These are phyloP conservation scores for Aspergillus sp. DNA, from an alignment of 2,329 filamentous ascomycete genomes.

Conservation along the genomic window DNA sequence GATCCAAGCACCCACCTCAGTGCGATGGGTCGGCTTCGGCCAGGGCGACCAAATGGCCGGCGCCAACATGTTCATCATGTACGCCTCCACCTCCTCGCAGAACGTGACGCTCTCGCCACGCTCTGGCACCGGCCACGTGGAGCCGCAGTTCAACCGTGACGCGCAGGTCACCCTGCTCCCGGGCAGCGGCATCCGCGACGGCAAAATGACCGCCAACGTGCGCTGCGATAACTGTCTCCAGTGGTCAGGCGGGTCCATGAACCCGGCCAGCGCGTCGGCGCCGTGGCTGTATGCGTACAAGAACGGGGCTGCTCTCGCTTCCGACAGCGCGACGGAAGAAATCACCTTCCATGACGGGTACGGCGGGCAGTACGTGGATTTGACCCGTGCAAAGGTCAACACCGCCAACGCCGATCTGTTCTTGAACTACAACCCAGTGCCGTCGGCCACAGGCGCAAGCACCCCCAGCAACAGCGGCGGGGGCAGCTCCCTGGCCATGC, in stretches of 20 bases:
- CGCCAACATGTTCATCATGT: slow-evolving; percentile 62
- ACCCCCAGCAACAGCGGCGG: too few relatives aligned
- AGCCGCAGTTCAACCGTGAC: slow-evolving; percentile 47
- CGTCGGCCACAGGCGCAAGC: slow-evolving; percentile 1
- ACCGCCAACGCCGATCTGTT: slow-evolving; percentile 17
- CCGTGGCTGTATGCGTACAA: slow-evolving; percentile 27
- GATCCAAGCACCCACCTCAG: slow-evolving; percentile 43
- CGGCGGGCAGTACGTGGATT: slow-evolving; percentile 17
- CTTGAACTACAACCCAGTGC: slow-evolving; percentile 9
- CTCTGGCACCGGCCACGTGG: slow-evolving; percentile 44
- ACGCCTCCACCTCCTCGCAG: slow-evolving; percentile 48
- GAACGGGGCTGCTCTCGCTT: slow-evolving; percentile 19
- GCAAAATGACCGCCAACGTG: slow-evolving; percentile 60
- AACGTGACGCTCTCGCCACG: slow-evolving; percentile 64
- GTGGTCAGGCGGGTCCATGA: slow-evolving; percentile 18
- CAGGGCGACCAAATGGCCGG: slow-evolving; percentile 55
- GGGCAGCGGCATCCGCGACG: slow-evolving; percentile 55
- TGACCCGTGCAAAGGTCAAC: slow-evolving; percentile 19
- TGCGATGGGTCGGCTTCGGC: slow-evolving; percentile 57
- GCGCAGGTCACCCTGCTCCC: slow-evolving; percentile 52
- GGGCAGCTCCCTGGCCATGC: not conserved
- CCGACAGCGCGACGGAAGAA: slow-evolving; percentile 13
- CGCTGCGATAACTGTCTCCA: slow-evolving; percentile 30
- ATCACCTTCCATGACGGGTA: slow-evolving; percentile 21
- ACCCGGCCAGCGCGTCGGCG: slow-evolving; percentile 17